phyloP scores from a whole-genome alignment of 2,329 filamentous ascomycete species.

The Phaeoacremonium minimum region DNA sequence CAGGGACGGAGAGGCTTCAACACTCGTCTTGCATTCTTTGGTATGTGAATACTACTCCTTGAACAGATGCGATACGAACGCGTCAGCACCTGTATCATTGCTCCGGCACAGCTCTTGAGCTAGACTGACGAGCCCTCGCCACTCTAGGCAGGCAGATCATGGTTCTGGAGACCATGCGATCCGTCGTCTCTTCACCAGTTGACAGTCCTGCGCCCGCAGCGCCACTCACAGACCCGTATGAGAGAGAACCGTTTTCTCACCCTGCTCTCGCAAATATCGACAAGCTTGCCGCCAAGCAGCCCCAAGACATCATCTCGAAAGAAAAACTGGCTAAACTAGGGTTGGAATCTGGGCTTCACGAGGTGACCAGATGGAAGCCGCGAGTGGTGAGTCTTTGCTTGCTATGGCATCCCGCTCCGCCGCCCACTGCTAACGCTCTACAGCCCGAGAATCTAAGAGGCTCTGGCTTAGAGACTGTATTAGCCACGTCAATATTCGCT shows the following conservation, averaged over 20 bases:
- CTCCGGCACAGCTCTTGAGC: too few species aligned
- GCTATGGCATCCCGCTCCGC: constrained; percentile 4
- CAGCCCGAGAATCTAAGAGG: constrained; percentile 61
- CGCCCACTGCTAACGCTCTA: not conserved
- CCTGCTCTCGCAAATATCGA: constrained; percentile 68
- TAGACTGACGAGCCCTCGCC: too few species aligned
- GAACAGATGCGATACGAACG: too few species aligned
- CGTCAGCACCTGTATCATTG: too few species aligned
- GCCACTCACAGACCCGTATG: constrained; percentile 25
- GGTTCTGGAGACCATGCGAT: constrained; percentile 17
- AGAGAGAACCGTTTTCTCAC: constrained; percentile 65
- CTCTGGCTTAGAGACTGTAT: constrained; percentile 71
- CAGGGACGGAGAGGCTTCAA: constrained; percentile 93
- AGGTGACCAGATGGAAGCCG: constrained; percentile 86
- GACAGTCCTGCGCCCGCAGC: constrained; percentile 7
- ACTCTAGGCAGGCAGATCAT: constrained; percentile 21
- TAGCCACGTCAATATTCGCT: constrained; percentile 75
- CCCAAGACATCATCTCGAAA: constrained; percentile 59
- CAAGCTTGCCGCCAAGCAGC: constrained; percentile 60
- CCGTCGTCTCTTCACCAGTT: constrained; percentile 15
- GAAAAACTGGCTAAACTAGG: constrained; percentile 65
- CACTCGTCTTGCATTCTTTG: constrained; percentile 83
- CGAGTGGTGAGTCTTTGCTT: constrained; percentile 59
- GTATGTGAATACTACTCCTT: constrained; percentile 55
- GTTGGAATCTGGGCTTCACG: constrained; percentile 62